phyloP scores from a whole-genome alignment of 805 yeast species.

The Candida pseudofarinosa region DNA sequence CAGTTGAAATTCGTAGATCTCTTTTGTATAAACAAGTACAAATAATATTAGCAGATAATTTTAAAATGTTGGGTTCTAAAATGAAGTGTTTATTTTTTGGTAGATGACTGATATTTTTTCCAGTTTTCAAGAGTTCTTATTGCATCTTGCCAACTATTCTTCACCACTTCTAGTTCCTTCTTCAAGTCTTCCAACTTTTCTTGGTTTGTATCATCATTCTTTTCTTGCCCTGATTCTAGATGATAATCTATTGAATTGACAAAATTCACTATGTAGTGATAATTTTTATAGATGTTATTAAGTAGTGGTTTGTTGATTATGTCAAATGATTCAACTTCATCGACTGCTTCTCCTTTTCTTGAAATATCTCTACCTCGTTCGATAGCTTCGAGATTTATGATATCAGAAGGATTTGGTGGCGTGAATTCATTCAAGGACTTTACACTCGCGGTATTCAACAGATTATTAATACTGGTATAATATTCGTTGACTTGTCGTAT shows the following conservation, averaged over 20 bases:
- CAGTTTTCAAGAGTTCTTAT: conserved; percentile 36
- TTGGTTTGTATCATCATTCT: conserved; percentile 6
- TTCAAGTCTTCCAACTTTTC: conserved; percentile 18
- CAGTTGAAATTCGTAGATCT: no score
- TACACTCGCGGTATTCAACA: conserved; percentile 17
- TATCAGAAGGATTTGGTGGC: conserved; percentile 30
- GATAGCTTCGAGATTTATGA: conserved; percentile 20
- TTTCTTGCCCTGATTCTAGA: conserved; percentile 6
- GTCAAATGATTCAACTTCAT: conserved; percentile 36
- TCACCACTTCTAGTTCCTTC: conserved; percentile 30
- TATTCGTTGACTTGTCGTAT: conserved; percentile 25
- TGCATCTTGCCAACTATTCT: conserved; percentile 38
- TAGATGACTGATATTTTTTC: conserved; percentile 19
- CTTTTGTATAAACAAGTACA: no score
- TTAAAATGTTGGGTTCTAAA: not conserved
- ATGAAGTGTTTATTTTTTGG: not conserved
- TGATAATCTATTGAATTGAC: conserved; percentile 10
- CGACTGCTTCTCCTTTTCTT: conserved; percentile 13
- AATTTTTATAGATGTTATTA: conserved; percentile 29
- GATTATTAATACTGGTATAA: conserved; percentile 21
- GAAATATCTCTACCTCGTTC: conserved; percentile 4
- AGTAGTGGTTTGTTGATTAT: conserved; percentile 30
- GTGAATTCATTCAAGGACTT: conserved; percentile 5
- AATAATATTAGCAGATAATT: not conserved
- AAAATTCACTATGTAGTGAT: conserved; percentile 23